Evolutionary conservation across 805 yeast species (phyloP).

Genomic region (Nakazawaea peltata): DNA sequence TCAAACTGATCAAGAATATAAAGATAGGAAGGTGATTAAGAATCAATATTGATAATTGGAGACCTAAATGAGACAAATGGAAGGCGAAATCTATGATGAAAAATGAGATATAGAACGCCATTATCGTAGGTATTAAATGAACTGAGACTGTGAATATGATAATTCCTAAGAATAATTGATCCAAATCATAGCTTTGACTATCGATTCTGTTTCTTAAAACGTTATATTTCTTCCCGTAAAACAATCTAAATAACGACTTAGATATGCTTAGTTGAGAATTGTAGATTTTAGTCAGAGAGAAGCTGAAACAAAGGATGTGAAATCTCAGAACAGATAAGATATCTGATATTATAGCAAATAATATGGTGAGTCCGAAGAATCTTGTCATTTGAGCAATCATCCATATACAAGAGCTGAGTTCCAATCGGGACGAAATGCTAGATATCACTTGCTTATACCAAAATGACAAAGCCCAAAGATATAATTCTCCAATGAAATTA

Average conservation of each 20-base stretch:
- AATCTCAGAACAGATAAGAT: constrained; percentile 51
- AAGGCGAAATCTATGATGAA: constrained; percentile 48
- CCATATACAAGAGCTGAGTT: no score
- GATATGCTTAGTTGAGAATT: constrained; percentile 64
- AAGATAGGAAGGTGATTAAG: constrained; percentile 85
- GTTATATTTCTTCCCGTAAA: constrained; percentile 85
- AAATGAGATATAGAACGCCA: constrained; percentile 76
- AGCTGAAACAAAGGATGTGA: constrained; percentile 72
- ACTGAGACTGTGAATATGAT: constrained; percentile 72
- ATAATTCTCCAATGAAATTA: constrained; percentile 75
- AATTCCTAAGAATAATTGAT: constrained; percentile 84
- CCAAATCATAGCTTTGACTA: constrained; percentile 74
- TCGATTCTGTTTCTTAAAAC: constrained; percentile 81
- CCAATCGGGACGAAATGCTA: no score
- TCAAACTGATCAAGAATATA: constrained; percentile 67
- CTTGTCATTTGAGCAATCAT: constrained; percentile 12
- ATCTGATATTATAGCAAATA: constrained; percentile 62
- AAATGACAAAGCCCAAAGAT: constrained; percentile 74
- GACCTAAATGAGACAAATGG: constrained; percentile 35
- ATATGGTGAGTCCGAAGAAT: constrained; percentile 56
- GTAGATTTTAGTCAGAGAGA: constrained; percentile 72
- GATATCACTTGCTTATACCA: constrained; percentile 33
- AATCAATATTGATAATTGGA: constrained; percentile 55
- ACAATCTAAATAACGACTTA: constrained; percentile 70
- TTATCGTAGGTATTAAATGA: constrained; percentile 78